These are phyloP conservation scores for Rhynchospora pubera DNA, from an alignment of 176 grass and related monocot genomes.

Conservation along the genomic window DNA sequence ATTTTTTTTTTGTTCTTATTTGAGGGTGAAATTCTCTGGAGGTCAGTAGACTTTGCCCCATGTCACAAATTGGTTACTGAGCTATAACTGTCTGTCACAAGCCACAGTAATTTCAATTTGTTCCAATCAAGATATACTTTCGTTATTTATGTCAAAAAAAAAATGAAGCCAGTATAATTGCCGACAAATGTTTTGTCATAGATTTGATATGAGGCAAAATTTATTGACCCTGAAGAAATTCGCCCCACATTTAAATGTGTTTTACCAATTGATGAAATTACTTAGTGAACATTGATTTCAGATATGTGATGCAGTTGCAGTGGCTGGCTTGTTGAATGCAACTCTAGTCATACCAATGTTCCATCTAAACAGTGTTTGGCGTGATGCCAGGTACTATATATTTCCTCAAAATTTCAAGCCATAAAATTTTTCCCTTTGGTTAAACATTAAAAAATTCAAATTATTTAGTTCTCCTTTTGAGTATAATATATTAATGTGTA, in stretches of 20 bases:
- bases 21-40: neutral
- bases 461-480: neutral
- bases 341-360: conserved; percentile 83
- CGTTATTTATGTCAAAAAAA: neutral
- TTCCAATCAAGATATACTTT: neutral
- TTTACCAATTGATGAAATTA: conserved; percentile 2
- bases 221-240: conserved; percentile 5
- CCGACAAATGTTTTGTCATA: neutral
- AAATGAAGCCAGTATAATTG: conserved; percentile 11
- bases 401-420: neutral
- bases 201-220: neutral
- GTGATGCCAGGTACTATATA: conserved; percentile 67
- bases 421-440: too few relatives aligned
- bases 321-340: conserved; percentile 81
- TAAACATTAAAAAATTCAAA: neutral
- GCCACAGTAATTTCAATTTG: neutral
- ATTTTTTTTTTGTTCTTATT: neutral
- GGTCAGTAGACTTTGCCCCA: neutral
- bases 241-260: neutral
- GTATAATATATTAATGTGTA: neutral
- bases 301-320: conserved; percentile 93
- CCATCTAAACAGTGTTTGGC: conserved; percentile 97
- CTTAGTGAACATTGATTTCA: conserved; percentile 38
- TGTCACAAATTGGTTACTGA: neutral
- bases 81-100: neutral